Base-by-base conservation (phyloP, 1,139 yeast species). In the Geotrichum reessii region DNA sequence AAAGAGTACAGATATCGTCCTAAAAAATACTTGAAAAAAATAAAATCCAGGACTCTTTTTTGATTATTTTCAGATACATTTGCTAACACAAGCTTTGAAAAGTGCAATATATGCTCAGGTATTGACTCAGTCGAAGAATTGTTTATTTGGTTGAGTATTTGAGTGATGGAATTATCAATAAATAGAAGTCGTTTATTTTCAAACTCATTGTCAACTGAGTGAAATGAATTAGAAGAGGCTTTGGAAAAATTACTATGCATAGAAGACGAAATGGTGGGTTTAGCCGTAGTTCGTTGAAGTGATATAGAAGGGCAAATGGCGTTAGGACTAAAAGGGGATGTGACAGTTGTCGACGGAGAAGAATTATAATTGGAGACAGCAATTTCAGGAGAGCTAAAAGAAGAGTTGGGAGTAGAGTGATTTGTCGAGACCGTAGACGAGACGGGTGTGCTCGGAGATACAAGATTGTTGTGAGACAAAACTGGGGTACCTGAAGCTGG, bases 1-100 rank as follows among this genome's bases (percentile, higher is more conserved):
- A 66, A 31, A 25, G 63, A 52, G 47, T 57, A 62, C 47, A 68
- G 61, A 52, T 67, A 66, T 25, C 61, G 58, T 53, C 64, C 61
- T 58, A 69, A 62, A 46, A 67, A 66, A 53, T 65, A 68, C 55
- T 65, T 66, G 50, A 65, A 63, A 49, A 63, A 60, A 12, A 69
- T 63, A 17, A 65, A 55, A 24, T 59, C 44, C 2, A 66, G 53
- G 9, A 67, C 65, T 22, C 62, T 51, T 8, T 61, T 56, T 1
- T 59, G 58, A 40, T 50, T 55, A 3, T 58, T 28, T 8, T 59
- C 58, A 0, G 65, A 53, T 1, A 65, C 61, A 31, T 66, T 64
- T 28, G 62, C 52, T 8, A 68, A 51, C 9, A 65, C 59, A 33
- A 65, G 46, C 27, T 63, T 60, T 11, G 60, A 59, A 57, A 68